A percentile compares a stretch with the other conserved stretches of the same genome.
phyloP scores from a whole-genome alignment of 2,329 filamentous ascomycete species.

The Blumeria graminis region DNA sequence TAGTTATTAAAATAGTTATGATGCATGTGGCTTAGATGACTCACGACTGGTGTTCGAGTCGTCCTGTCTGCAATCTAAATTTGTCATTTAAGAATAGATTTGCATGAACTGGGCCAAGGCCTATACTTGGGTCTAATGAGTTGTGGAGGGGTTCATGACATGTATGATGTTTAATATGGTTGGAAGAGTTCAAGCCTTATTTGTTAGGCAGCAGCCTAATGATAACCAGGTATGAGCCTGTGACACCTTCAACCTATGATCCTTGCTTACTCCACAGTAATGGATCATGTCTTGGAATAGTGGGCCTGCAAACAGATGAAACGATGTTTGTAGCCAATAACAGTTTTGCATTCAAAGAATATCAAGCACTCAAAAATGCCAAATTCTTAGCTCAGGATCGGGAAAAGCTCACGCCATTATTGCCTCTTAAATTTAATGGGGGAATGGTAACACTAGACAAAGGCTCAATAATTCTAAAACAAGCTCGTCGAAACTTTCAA shows the following conservation, averaged over 20 bases:
- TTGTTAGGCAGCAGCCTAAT: too few relatives aligned
- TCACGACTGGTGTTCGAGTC: too few relatives aligned
- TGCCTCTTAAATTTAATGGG: conserved; percentile 1
- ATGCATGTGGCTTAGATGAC: too few relatives aligned
- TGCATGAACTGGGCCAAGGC: too few relatives aligned
- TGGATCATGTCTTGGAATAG: not conserved
- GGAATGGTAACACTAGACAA: not conserved
- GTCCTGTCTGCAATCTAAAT: too few relatives aligned
- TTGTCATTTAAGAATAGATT: too few relatives aligned
- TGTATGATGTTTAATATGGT: too few relatives aligned
- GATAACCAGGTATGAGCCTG: too few relatives aligned
- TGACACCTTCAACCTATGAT: conserved; percentile 3
- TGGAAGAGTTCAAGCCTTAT: too few relatives aligned
- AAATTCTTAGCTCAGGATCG: conserved; percentile 1
- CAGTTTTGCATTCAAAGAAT: not conserved
- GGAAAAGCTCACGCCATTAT: not conserved
- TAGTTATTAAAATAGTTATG: too few relatives aligned
- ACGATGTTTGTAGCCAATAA: conserved; percentile 1
- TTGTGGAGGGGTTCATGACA: too few relatives aligned
- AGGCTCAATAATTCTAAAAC: not conserved
- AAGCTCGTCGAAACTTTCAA: not conserved
- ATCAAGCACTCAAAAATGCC: not conserved
- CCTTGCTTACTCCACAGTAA: conserved; percentile 2
- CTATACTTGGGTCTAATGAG: too few relatives aligned
- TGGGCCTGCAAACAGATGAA: conserved; percentile 2